These are phyloP conservation scores for Lodderomyces parapsilosis DNA, from an alignment of 1,139 yeast genomes.

Conservation along the genomic window DNA sequence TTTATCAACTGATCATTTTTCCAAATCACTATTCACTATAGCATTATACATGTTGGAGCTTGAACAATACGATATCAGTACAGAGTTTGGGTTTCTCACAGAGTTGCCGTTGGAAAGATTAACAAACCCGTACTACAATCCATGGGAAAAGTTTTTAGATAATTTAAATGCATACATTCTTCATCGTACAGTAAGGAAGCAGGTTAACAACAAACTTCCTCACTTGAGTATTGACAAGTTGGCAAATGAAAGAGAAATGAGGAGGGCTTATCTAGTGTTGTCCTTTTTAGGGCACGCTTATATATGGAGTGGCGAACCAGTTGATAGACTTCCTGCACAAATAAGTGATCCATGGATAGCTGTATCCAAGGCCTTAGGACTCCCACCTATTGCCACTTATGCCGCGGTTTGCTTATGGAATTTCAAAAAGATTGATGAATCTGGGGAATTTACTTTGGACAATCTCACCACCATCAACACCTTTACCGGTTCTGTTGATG, in stretches of 20 bases:
- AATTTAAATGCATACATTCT: conserved; percentile 72
- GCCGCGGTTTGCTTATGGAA: conserved; percentile 91
- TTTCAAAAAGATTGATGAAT: conserved; percentile 61
- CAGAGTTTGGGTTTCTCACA: conserved; percentile 77
- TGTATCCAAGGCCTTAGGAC: conserved; percentile 57
- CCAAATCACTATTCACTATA: neutral
- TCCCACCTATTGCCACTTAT: conserved; percentile 87
- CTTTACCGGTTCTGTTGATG: conserved; percentile 88
- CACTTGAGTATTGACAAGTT: conserved; percentile 48
- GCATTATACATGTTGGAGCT: no score
- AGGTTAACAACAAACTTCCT: conserved; percentile 60
- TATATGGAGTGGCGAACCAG: conserved; percentile 78
- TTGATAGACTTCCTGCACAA: conserved; percentile 64
- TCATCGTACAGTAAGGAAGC: conserved; percentile 63
- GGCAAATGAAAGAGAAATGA: conserved; percentile 46
- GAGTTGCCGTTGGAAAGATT: conserved; percentile 60
- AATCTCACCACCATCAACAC: conserved; percentile 79
- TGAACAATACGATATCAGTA: conserved; percentile 70
- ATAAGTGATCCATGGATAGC: conserved; percentile 69
- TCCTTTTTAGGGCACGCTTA: conserved; percentile 86
- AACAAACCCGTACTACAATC: conserved; percentile 60
- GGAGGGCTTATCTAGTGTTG: conserved; percentile 78
- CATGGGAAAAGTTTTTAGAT: conserved; percentile 74
- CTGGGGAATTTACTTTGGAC: conserved; percentile 50
- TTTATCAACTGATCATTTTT: neutral